Base-by-base conservation (phyloP, 805 yeast genomes). In the Candida alai region DNA sequence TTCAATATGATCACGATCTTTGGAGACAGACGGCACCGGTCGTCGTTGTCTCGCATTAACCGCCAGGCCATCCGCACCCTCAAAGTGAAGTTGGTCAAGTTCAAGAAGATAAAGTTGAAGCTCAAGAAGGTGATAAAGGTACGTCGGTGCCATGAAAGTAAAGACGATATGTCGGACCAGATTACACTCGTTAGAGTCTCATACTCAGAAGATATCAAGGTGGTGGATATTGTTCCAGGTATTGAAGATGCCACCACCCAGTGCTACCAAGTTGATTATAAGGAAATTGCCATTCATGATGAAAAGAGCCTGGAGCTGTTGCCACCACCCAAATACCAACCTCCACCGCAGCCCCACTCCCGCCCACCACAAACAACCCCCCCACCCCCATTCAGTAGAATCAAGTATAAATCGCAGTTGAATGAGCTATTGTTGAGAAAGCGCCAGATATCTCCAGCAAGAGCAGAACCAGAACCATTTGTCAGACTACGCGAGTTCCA, bases 381-480 rank as follows among this genome's bases (percentile, higher is more conserved):
- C 9, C 28, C 28, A 3, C 17, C 28, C 2, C 28, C 19, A 13
- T 18, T 26, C 3, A 11, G n/a, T n/a, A n/a, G 22, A 29, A 26
- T 32, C 19, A 32, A 14, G 10, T 32, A 32, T 15, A 25, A 26
- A 20, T 32, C 36, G 7, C 36, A 32, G 22, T 22, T 32, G 8
- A 32, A 26, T 20, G 21, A 32, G 15, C 13, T 32, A 20, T 25
- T 19, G 16, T 23, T 12, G 13, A 14, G 16, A 13, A 25, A 30
- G 23, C n/a, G 12, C 11, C 27, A 30, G 19, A 17, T 14, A 11
- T 9, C n/a, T n/a, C 21, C 27, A 32, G 6, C 18, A 12, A 24
- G 20, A 5, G 5, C 16, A 6, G 30, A 28, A 6, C 9, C 4
- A 6, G 22, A 28, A 28, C 20, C 12, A 4, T 16, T 18, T 28